Evolutionary conservation across 1,139 yeast species (phyloP), one percentile per base, ranked within the genome.

Genomic region (Saccharomycopsis phalli): DNA sequence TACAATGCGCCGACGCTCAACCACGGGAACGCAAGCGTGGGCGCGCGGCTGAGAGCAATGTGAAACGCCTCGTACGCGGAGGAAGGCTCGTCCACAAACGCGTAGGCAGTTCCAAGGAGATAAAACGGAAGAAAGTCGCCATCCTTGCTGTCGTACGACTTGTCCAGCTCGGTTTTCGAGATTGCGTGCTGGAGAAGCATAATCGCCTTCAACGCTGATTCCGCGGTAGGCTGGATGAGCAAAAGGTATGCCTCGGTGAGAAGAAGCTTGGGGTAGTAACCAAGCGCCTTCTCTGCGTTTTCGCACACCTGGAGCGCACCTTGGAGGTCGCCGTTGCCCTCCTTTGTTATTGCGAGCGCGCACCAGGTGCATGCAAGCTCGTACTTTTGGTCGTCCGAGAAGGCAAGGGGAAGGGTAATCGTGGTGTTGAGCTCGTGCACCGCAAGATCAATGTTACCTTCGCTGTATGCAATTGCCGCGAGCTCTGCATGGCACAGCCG

Each of bases 1-100:
- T 77, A 77, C 38, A 78, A 59, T 21, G 72, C 67, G 1, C 83
- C 86, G 19, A 77, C 76, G 0, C 80, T 76, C 31, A 78, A 57
- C 86, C 84, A 77, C 6, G 80, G 71, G 40, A 74, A 61, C 14
- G 82, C 75, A 11, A 71, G 66, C 27, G 63, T 61, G 16, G 76
- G 69, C 0, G 78, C 75, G 36, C 74, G 61, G 46, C 71, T 64
- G 40, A 77, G 58, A 2, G 82, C 77, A 31, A 67, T 62, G 53
- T 76, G 82, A 48, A 71, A 71, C 16, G 71, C 67, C 45, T 74
- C 75, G 52, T 74, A 77, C 2, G 81, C 76, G 38, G 65, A 61
- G 30, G 74, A 56, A 25, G 76, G 76, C 36, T 65, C 60, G 43
- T 66, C 69, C 23, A 66, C 52, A 31, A 66, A 50, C 10, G 71